Conservation (phyloP, 441 rosid genomes). For the Corymbia calophylla region DNA sequence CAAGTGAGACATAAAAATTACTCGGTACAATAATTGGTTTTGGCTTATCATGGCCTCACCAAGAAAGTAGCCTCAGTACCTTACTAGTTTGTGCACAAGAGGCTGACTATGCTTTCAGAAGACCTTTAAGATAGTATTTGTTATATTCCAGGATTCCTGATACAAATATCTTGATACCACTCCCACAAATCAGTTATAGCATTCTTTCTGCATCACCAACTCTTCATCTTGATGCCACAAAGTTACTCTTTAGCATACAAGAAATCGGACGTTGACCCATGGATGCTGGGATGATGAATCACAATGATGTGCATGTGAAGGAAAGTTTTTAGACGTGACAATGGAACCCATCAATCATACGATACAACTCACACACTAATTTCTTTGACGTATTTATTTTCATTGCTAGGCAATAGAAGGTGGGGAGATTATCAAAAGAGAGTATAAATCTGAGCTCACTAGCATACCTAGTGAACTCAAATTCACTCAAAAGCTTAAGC, state of each 20-base stretch:
- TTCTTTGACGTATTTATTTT: not conserved
- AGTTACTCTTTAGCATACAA: not conserved
- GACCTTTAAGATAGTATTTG: not conserved
- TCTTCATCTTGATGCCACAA: not conserved
- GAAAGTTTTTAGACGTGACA: not conserved
- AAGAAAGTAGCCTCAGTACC: not conserved
- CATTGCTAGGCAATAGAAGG: not conserved
- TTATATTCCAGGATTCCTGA: not conserved
- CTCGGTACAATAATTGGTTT: not conserved
- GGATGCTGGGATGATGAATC: not conserved
- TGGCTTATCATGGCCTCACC: too few relatives aligned
- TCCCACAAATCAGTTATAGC: not conserved
- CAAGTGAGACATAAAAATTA: not conserved
- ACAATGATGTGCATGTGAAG: not conserved
- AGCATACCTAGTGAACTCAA: not conserved
- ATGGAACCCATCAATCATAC: not conserved
- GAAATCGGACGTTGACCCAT: not conserved
- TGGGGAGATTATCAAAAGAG: not conserved
- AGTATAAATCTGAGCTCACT: not conserved
- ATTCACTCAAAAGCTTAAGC: not conserved
- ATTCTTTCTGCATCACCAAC: not conserved
- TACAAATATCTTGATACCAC: not conserved
- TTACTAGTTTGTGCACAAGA: rapidly evolving
- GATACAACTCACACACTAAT: not conserved
- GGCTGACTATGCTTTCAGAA: not conserved